Conservation (phyloP, 2,329 filamentous ascomycete genomes). For the Colletotrichum camelliae region DNA sequence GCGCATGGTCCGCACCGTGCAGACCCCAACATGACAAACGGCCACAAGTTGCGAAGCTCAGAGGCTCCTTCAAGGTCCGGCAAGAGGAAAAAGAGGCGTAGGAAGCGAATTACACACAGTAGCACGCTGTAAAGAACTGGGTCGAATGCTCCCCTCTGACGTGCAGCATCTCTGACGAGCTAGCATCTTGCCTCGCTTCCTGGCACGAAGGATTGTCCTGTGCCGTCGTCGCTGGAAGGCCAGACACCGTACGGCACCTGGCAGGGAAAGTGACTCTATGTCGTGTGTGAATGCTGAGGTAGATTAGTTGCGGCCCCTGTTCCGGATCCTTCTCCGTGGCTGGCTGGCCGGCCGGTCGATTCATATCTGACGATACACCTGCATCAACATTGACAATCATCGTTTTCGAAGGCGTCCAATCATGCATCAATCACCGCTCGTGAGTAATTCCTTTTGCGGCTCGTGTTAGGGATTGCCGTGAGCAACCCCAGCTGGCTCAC, state of each 20-base stretch:
- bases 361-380: background rate
- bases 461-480: background rate
- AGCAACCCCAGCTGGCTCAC: background rate
- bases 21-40: background rate
- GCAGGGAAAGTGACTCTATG: background rate
- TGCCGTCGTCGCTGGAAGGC: background rate
- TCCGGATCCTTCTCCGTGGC: background rate
- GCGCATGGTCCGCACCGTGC: background rate
- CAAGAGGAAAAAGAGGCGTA: background rate
- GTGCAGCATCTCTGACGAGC: slow-evolving; percentile 12
- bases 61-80: background rate
- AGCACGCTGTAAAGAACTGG: background rate
- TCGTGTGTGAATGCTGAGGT: background rate
- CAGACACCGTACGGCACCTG: background rate
- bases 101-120: background rate
- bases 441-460: background rate
- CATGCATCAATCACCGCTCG: background rate
- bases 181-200: background rate
- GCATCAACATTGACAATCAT: background rate
- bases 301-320: background rate
- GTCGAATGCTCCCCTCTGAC: slow-evolving; percentile 7
- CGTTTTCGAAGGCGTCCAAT: background rate
- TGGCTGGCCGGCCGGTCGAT: background rate
- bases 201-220: background rate
- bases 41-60: background rate